phyloP scores from a whole-genome alignment of 1,284 basidiomycete species.

The Cerioporus squamosus region DNA sequence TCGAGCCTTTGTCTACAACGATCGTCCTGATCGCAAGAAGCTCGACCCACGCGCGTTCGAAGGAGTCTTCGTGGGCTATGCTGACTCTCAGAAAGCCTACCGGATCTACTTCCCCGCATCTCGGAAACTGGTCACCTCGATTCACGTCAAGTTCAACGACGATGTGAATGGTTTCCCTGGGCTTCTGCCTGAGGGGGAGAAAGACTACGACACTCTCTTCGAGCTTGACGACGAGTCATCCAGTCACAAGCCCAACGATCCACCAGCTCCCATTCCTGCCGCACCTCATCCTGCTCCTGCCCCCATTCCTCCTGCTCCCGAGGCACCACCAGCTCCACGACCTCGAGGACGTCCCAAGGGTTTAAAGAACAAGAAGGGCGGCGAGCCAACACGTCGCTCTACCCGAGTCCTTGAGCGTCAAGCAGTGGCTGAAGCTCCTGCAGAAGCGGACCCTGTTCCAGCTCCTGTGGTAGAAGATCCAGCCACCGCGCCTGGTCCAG shows the following conservation, averaged over 20 bases:
- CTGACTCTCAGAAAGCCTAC: constrained; percentile 3
- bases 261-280: background rate
- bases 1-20: constrained; percentile 7
- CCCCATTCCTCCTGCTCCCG: background rate
- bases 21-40: constrained; percentile 27
- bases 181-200: constrained; percentile 3
- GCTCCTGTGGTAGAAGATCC: too few species aligned
- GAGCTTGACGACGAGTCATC: background rate
- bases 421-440: background rate
- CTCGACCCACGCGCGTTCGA: constrained; percentile 25
- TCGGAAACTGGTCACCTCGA: background rate
- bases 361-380: constrained; percentile 11
- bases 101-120: constrained; percentile 1
- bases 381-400: background rate
- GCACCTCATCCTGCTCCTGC: background rate
- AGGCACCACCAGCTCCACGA: background rate
- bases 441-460: background rate
- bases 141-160: constrained; percentile 9
- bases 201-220: background rate
- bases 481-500: background rate
- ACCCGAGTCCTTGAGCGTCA: background rate
- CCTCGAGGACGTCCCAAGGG: constrained; percentile 8
- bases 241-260: too few species aligned
- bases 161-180: constrained; percentile 2
- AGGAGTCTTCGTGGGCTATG: constrained; percentile 5